Percentiles rank a stretch among this genome's conserved stretches.
These are phyloP conservation scores for Eucalyptus caleyi DNA, from an alignment of 345 rosid genomes.

Conservation along the genomic window DNA sequence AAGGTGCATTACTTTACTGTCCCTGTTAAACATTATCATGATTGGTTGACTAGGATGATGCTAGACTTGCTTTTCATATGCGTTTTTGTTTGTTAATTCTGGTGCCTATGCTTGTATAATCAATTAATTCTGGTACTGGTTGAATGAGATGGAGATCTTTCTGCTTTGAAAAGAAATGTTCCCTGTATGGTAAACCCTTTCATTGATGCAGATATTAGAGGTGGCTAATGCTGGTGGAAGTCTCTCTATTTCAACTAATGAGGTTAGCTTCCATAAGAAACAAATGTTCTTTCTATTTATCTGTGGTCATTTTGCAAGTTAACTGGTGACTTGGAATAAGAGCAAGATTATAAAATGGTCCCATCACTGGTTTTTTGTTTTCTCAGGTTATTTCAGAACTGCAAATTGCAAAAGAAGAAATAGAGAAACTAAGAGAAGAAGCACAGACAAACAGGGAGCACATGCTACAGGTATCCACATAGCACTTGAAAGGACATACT, in stretches of 20 bases:
- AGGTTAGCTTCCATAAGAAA: slow-evolving; percentile 31
- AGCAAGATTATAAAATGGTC: background rate
- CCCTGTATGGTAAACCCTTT: background rate
- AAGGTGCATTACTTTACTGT: slow-evolving; percentile 31
- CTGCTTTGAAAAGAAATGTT: background rate
- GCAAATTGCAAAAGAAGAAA: slow-evolving; percentile 50
- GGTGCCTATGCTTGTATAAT: background rate
- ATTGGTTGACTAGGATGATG: background rate
- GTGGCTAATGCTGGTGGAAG: slow-evolving; percentile 10
- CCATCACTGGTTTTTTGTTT: background rate
- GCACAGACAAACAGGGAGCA: slow-evolving; percentile 71
- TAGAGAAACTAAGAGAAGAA: slow-evolving; percentile 64
- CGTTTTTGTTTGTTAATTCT: background rate
- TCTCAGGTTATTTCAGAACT: slow-evolving; percentile 20
- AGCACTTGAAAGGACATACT: background rate
- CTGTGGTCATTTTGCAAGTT: background rate
- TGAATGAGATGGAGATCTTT: background rate
- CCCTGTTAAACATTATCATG: background rate
- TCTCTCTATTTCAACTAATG: slow-evolving; percentile 37
- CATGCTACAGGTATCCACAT: slow-evolving; percentile 75
- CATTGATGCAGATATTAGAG: slow-evolving; percentile 26
- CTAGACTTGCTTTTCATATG: background rate
- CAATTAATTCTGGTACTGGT: background rate
- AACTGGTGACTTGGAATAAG: background rate
- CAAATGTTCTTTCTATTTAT: background rate